phyloP scores from a whole-genome alignment of 2,329 filamentous ascomycete species.

The Monosporascus ibericus region DNA sequence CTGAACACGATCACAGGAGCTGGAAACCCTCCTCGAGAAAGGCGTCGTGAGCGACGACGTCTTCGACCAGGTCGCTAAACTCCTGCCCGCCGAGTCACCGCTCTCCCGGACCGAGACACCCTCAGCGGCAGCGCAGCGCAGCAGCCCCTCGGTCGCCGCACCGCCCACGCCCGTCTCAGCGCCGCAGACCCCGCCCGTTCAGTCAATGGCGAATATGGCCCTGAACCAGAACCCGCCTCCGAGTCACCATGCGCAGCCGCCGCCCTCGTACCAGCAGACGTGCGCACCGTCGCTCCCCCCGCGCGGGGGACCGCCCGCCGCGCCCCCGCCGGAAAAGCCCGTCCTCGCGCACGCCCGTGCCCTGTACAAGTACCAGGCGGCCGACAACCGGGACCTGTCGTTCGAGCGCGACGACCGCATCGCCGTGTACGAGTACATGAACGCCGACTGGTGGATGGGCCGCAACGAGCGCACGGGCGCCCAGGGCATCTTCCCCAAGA shows the following conservation, averaged over 20 bases:
- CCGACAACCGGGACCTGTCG: slow-evolving; percentile 75
- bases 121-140: slow-evolving; percentile 24
- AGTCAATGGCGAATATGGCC: slow-evolving; percentile 38
- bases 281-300: slow-evolving; percentile 26
- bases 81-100: slow-evolving; percentile 67
- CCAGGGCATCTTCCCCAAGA: slow-evolving; percentile 93
- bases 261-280: slow-evolving; percentile 47
- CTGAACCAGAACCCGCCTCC: slow-evolving; percentile 25
- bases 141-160: slow-evolving; percentile 19
- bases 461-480: slow-evolving; percentile 73
- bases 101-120: slow-evolving; percentile 44
- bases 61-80: slow-evolving; percentile 66
- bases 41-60: slow-evolving; percentile 69
- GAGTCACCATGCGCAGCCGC: slow-evolving; percentile 28
- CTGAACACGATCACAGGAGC: slow-evolving; percentile 57
- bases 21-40: slow-evolving; percentile 81
- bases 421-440: slow-evolving; percentile 85
- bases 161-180: neutral
- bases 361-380: slow-evolving; percentile 74
- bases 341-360: slow-evolving; percentile 70
- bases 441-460: slow-evolving; percentile 95
- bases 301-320: slow-evolving; percentile 31
- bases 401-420: slow-evolving; percentile 77
- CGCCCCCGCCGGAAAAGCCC: slow-evolving; percentile 42
- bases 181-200: slow-evolving; percentile 16